A percentile compares a stretch with the other conserved stretches of the same genome.
Evolutionary conservation across 2,329 filamentous ascomycete species (phyloP).

Genomic region (Ophiosphaerella narmari): DNA sequence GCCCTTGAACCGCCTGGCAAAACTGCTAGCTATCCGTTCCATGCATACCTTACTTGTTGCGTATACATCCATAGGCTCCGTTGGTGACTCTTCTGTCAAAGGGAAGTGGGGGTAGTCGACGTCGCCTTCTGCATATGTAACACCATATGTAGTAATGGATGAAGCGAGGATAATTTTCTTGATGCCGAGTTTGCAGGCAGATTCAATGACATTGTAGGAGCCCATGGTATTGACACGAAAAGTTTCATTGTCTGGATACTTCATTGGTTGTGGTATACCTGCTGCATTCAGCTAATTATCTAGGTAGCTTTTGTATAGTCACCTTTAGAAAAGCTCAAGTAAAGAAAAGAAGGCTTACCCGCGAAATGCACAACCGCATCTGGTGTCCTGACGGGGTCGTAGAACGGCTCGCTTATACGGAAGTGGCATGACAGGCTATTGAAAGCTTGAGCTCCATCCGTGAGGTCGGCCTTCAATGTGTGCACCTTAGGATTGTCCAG

Average conservation of each 20-base stretch:
- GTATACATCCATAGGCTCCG: slow-evolving; percentile 64
- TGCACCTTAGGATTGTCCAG: slow-evolving; percentile 53
- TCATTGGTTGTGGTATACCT: slow-evolving; percentile 59
- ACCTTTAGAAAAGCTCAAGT: background rate
- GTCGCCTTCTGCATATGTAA: slow-evolving; percentile 61
- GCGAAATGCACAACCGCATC: slow-evolving; percentile 67
- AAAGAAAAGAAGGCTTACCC: slow-evolving; percentile 36
- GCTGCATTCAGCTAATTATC: background rate
- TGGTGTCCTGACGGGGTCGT: slow-evolving; percentile 46
- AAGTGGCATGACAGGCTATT: slow-evolving; percentile 62
- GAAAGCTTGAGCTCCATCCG: slow-evolving; percentile 60
- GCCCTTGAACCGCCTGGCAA: slow-evolving; percentile 57
- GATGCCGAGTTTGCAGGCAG: slow-evolving; percentile 63
- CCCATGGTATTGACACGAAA: slow-evolving; percentile 50
- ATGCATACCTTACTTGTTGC: slow-evolving; percentile 63
- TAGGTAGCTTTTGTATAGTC: background rate
- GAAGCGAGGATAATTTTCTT: slow-evolving; percentile 65
- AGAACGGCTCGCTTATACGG: slow-evolving; percentile 50
- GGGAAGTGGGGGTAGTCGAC: slow-evolving; percentile 61
- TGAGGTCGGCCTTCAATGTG: slow-evolving; percentile 61
- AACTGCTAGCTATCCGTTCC: slow-evolving; percentile 60
- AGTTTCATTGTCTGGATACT: slow-evolving; percentile 63
- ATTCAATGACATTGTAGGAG: slow-evolving; percentile 64
- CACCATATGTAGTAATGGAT: slow-evolving; percentile 63
- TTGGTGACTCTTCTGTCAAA: slow-evolving; percentile 61